Evolutionary conservation across 2,329 filamentous ascomycete species (phyloP).

Genomic region (Arthrobotrys iridis): DNA sequence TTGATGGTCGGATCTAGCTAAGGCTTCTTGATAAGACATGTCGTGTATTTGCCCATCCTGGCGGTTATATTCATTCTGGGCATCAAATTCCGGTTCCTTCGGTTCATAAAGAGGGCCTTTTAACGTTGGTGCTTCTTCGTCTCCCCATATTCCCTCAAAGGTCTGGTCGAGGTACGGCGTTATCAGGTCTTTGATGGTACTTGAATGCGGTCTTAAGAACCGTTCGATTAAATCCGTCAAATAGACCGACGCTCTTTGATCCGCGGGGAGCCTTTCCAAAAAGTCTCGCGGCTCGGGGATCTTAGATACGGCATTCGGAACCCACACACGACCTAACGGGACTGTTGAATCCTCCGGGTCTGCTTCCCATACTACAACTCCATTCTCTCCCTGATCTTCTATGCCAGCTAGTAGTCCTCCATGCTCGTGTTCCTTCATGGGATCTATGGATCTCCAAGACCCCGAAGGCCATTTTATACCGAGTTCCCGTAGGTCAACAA

Average conservation of each 20-base stretch:
- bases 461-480: neutral
- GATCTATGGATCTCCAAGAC: neutral
- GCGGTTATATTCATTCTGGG: no score
- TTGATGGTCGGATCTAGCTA: no score
- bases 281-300: neutral
- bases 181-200: no score
- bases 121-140: no score
- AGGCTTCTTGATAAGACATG: no score
- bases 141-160: no score
- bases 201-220: neutral
- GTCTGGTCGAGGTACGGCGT: no score
- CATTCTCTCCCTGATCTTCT: neutral
- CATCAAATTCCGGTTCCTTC: no score
- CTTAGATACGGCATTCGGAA: neutral
- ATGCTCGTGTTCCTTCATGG: neutral
- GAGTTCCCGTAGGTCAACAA: neutral
- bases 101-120: no score
- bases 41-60: no score
- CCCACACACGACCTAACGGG: neutral
- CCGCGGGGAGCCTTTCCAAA: neutral
- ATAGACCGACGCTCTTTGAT: neutral
- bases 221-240: slow-evolving; percentile 5
- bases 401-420: slow-evolving; percentile 4
- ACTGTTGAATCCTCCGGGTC: neutral
- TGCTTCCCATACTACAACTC: slow-evolving; percentile 8